phyloP scores from a whole-genome alignment of 2,329 filamentous ascomycete genomes.

The Rutstroemia sp. region DNA sequence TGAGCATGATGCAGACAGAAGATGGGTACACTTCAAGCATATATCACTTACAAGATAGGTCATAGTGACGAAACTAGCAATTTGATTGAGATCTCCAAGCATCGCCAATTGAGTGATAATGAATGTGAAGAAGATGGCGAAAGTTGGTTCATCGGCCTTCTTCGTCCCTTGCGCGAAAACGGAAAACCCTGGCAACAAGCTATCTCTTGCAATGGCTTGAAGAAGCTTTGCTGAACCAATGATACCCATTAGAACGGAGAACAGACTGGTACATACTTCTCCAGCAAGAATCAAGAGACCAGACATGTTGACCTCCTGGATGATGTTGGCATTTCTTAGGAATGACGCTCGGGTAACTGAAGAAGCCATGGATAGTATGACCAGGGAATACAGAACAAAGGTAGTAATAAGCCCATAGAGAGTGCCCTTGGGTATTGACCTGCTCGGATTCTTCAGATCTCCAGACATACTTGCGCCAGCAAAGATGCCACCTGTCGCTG shows the following conservation, averaged over 20 bases:
- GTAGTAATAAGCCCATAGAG: conserved; percentile 70
- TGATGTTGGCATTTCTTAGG: conserved; percentile 61
- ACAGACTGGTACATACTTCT: conserved; percentile 75
- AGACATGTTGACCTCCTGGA: conserved; percentile 75
- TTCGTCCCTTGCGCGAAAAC: conserved; percentile 68
- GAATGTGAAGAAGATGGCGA: conserved; percentile 71
- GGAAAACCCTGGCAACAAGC: conserved; percentile 66
- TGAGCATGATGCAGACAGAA: too few relatives aligned
- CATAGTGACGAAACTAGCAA: conserved; percentile 86
- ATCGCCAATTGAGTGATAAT: conserved; percentile 70
- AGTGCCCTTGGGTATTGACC: conserved; percentile 78
- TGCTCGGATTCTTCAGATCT: conserved; percentile 74
- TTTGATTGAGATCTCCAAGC: conserved; percentile 78
- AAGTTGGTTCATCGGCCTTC: conserved; percentile 65
- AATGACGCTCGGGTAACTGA: conserved; percentile 70
- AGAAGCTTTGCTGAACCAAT: conserved; percentile 80
- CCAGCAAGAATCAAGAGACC: conserved; percentile 67
- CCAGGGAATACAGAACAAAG: conserved; percentile 66
- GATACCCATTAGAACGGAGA: conserved; percentile 81
- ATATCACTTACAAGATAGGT: conserved; percentile 57
- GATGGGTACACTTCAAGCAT: background rate
- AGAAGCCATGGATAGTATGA: conserved; percentile 71
- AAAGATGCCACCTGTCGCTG: conserved; percentile 52
- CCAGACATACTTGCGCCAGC: conserved; percentile 86
- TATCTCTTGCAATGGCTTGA: conserved; percentile 74